phyloP scores from a whole-genome alignment of 768 basidiomycete genomes.

The Peribolospora baueri region DNA sequence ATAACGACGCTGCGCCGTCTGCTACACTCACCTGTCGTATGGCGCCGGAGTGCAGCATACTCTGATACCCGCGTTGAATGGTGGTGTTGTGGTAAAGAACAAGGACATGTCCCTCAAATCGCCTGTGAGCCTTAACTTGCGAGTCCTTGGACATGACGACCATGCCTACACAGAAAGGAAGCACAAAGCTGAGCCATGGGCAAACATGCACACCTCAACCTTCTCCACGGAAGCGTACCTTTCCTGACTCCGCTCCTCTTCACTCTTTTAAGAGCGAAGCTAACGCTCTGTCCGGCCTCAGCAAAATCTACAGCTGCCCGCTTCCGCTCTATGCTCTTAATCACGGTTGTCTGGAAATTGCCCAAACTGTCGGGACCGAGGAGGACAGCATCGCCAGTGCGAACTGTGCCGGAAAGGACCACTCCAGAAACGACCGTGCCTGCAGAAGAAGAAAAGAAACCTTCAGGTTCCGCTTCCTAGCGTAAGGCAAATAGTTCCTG shows the following conservation, averaged over 20 bases:
- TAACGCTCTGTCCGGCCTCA: conserved; percentile 89
- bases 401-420: conserved; percentile 20
- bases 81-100: conserved; percentile 37
- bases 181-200: conserved; percentile 6
- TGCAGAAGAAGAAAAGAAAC: neutral
- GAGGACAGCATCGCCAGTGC: conserved; percentile 54
- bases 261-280: conserved; percentile 73
- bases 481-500: too few relatives aligned
- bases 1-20: too few relatives aligned
- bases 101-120: conserved; percentile 81
- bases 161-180: conserved; percentile 11
- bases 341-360: conserved; percentile 47
- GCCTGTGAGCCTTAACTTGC: conserved; percentile 34
- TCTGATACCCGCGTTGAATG: conserved; percentile 13
- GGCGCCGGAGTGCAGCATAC: conserved; percentile 16
- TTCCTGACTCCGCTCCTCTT: conserved; percentile 58
- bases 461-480: neutral
- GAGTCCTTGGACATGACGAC: conserved; percentile 3
- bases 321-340: conserved; percentile 88
- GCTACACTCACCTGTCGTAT: conserved; percentile 6
- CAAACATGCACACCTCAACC: too few relatives aligned
- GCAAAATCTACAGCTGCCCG: conserved; percentile 60
- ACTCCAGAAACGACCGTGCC: conserved; percentile 15
- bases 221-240: conserved; percentile 16
- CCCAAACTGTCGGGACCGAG: conserved; percentile 86